Evolutionary conservation across 306 rosid species (phyloP).

Genomic region (Castanea crenata): DNA sequence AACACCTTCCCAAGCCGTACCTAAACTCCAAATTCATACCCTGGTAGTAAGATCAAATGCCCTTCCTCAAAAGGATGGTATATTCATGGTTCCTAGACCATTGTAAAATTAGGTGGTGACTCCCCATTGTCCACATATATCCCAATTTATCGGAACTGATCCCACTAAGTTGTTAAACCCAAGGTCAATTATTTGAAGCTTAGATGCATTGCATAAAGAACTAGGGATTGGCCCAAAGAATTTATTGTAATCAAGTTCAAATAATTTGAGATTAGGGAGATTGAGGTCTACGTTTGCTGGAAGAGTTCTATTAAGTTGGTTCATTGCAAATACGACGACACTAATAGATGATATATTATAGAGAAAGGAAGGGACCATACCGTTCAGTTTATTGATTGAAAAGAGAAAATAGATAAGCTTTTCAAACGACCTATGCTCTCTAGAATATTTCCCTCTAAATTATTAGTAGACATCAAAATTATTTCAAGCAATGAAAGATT

Average conservation of each 20-base stretch:
- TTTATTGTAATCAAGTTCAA: not conserved
- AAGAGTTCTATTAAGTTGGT: not conserved
- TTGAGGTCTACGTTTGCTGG: conserved; percentile 1
- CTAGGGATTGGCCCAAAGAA: conserved; percentile 3
- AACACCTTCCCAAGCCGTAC: too few relatives aligned
- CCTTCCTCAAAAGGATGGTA: too few relatives aligned
- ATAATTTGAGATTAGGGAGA: not conserved
- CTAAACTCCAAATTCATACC: too few relatives aligned
- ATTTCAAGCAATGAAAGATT: not conserved
- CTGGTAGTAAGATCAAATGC: too few relatives aligned
- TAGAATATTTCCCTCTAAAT: conserved; percentile 18
- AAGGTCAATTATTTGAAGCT: conserved; percentile 1
- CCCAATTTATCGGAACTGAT: not conserved
- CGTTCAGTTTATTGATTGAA: conserved; percentile 6
- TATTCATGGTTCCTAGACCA: too few relatives aligned
- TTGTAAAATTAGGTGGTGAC: too few relatives aligned
- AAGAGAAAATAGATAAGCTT: not conserved
- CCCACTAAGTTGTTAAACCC: not conserved
- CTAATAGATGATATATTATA: conserved; percentile 18
- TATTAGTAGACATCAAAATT: not conserved
- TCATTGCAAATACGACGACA: rapidly evolving
- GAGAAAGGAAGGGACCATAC: conserved; percentile 13
- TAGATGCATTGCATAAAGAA: not conserved
- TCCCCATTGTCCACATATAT: too few relatives aligned
- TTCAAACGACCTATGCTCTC: not conserved